phyloP scores from a whole-genome alignment of 1,139 yeast genomes.

The Pichia sp. region DNA sequence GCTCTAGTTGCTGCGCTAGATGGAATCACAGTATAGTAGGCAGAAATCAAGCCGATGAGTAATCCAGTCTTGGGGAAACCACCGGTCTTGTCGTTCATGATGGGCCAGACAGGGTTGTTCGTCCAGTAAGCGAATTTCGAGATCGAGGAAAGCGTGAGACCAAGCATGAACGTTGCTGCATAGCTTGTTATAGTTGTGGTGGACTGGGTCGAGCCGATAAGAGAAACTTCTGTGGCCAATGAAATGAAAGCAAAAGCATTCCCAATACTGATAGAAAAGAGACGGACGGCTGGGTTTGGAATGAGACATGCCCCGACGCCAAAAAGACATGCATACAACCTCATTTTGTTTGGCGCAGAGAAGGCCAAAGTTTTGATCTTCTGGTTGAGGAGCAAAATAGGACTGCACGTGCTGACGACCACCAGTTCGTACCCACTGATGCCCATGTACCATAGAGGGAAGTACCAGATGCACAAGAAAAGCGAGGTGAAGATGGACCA shows the following conservation, averaged over 20 bases:
- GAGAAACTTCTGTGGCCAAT: slow-evolving; percentile 50
- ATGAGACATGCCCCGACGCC: slow-evolving; percentile 77
- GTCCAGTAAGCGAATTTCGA: slow-evolving; percentile 74
- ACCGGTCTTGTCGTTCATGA: slow-evolving; percentile 80
- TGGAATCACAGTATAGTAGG: slow-evolving; percentile 46
- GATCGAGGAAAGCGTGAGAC: slow-evolving; percentile 68
- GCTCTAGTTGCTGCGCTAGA: slow-evolving; percentile 2
- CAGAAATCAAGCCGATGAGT: slow-evolving; percentile 59
- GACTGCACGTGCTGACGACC: slow-evolving; percentile 47
- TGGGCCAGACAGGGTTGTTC: slow-evolving; percentile 95
- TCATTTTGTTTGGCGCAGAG: slow-evolving; percentile 46
- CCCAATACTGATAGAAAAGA: slow-evolving; percentile 65
- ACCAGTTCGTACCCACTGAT: slow-evolving; percentile 89
- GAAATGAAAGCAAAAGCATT: slow-evolving; percentile 60
- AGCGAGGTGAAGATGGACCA: slow-evolving; percentile 83
- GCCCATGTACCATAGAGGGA: slow-evolving; percentile 98
- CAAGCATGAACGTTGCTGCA: slow-evolving; percentile 62
- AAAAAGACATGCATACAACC: slow-evolving; percentile 54
- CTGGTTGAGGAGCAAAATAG: slow-evolving; percentile 50
- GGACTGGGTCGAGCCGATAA: slow-evolving; percentile 42
- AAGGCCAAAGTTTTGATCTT: slow-evolving; percentile 43
- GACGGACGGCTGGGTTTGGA: slow-evolving; percentile 63
- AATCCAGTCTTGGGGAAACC: slow-evolving; percentile 80
- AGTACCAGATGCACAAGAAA: slow-evolving; percentile 88
- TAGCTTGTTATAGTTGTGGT: slow-evolving; percentile 45